These are phyloP conservation scores for Tylopilus cervinicoccineus DNA, from an alignment of 768 basidiomycete species.

Conservation along the genomic window DNA sequence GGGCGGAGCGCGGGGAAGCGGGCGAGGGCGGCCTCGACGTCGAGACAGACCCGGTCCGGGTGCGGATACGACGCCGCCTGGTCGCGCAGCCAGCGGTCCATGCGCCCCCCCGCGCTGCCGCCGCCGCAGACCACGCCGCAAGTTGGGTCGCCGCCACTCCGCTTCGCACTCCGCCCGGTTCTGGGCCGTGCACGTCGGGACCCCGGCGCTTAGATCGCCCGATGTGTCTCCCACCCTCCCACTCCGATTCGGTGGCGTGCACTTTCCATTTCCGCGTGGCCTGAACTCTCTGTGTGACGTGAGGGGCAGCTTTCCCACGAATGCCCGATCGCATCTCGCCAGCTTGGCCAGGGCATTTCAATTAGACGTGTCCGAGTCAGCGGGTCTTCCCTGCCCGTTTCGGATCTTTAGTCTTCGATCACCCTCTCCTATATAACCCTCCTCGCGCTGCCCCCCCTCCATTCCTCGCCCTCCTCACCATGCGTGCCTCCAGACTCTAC, in stretches of 20 bases:
- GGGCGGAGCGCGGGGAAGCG: slow-evolving; percentile 59
- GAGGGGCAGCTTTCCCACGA: slow-evolving; percentile 18
- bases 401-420: slow-evolving; percentile 48
- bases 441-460: slow-evolving; percentile 5
- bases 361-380: slow-evolving; percentile 26
- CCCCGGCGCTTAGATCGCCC: slow-evolving; percentile 25
- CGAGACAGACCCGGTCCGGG: slow-evolving; percentile 53
- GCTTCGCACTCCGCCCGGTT: slow-evolving; percentile 8
- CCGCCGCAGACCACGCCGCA: background rate
- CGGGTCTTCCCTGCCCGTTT: slow-evolving; percentile 24
- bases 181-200: slow-evolving; percentile 15
- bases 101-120: background rate
- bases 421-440: slow-evolving; percentile 34
- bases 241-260: slow-evolving; percentile 47
- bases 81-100: slow-evolving; percentile 61
- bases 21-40: slow-evolving; percentile 58
- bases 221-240: slow-evolving; percentile 20
- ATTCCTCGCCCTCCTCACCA: slow-evolving; percentile 10
- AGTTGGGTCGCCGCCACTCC: slow-evolving; percentile 5
- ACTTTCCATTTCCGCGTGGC: slow-evolving; percentile 43
- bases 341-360: slow-evolving; percentile 25
- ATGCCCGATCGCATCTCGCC: slow-evolving; percentile 29
- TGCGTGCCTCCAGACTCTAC: slow-evolving; percentile 26
- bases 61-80: slow-evolving; percentile 55
- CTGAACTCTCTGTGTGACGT: slow-evolving; percentile 25